Base-by-base conservation (phyloP, 805 yeast species). In the Cyberlindnera misumaiensis region DNA sequence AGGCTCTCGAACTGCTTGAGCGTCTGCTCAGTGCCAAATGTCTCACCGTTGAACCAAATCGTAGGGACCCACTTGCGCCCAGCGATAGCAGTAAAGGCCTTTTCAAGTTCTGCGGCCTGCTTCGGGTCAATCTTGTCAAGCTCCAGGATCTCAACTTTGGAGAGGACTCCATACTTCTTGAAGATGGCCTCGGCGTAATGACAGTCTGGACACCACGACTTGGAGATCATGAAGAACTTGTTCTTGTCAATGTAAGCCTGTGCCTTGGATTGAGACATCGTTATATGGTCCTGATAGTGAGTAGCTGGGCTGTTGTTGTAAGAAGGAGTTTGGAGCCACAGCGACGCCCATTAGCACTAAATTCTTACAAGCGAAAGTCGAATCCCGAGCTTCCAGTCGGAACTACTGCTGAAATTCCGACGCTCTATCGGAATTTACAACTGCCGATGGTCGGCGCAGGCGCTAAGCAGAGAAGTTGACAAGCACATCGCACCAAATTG, bases 161-260 rank as follows among this genome's bases (percentile, higher is more conserved):
- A 65, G 10, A 51, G 49, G 8, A 80, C 77, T 8, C 69, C 66
- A 49, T 67, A 73, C 38, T 73, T 69, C 35, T 70, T 65, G 70
- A 77, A 80, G 16, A 80, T 58, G 20, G 62, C 60, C 42, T 72
- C 67, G 4, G 83, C 74, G 54, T 80, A 83, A 35, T 72, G 76
- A 49, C 89, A 82, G 50, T 83, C 89, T 3, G 86, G 84, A 58
- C 93, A 83, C 88, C 88, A 82, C 14, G 80, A 68, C 48, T 82
- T 83, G 30, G 83, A 74, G 11, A 82, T 54, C 70, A 79, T 72
- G 42, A 83, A 65, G 47, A 59, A 75, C 35, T 64, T 64, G 58
- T 79, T 61, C 4, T 62, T 48, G 9, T 53, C 37, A 39, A 81
- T 66, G 39, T 77, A 59, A 20, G 68, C 59, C 37, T 66, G 59